These are phyloP conservation scores for Lactarius hatsudake DNA, from an alignment of 768 basidiomycete species.

Conservation along the genomic window DNA sequence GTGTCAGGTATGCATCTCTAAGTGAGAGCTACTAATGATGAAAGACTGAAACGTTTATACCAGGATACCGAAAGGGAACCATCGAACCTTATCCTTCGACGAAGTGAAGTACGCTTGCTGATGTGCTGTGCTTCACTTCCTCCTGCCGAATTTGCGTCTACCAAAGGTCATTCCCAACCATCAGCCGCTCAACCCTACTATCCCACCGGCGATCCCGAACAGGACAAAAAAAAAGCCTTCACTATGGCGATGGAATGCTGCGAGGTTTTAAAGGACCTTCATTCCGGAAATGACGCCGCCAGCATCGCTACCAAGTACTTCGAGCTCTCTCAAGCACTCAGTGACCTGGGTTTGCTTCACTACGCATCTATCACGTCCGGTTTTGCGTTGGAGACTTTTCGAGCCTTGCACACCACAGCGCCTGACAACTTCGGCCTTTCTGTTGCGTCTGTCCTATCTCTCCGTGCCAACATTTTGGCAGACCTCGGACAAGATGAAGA, in stretches of 20 bases:
- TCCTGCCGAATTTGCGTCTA: slow-evolving; percentile 10
- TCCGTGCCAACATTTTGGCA: slow-evolving; percentile 5
- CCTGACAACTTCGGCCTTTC: background rate
- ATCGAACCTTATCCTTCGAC: slow-evolving; percentile 3
- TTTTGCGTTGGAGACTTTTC: background rate
- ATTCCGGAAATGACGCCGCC: background rate
- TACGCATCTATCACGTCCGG: slow-evolving; percentile 6
- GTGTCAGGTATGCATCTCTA: slow-evolving; percentile 3
- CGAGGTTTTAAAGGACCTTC: background rate
- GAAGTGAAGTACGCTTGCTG: slow-evolving; percentile 13
- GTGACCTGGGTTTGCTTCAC: slow-evolving; percentile 10
- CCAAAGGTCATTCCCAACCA: slow-evolving; percentile 6
- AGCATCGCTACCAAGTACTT: background rate
- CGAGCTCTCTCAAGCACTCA: slow-evolving; percentile 18
- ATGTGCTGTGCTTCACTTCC: slow-evolving; percentile 15
- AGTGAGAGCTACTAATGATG: background rate
- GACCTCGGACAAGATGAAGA: slow-evolving; percentile 14
- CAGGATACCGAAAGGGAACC: background rate
- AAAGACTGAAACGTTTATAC: background rate
- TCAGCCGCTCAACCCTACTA: slow-evolving; percentile 1
- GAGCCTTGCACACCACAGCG: background rate
- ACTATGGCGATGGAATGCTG: slow-evolving; percentile 4
- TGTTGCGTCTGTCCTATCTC: slow-evolving; percentile 6
- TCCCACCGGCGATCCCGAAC: slow-evolving; percentile 11
- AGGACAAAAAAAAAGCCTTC: background rate